Conservation (phyloP, 225 moss, liverwort and hornwort species). For the Bryoerythrophyllum caledonicum region DNA sequence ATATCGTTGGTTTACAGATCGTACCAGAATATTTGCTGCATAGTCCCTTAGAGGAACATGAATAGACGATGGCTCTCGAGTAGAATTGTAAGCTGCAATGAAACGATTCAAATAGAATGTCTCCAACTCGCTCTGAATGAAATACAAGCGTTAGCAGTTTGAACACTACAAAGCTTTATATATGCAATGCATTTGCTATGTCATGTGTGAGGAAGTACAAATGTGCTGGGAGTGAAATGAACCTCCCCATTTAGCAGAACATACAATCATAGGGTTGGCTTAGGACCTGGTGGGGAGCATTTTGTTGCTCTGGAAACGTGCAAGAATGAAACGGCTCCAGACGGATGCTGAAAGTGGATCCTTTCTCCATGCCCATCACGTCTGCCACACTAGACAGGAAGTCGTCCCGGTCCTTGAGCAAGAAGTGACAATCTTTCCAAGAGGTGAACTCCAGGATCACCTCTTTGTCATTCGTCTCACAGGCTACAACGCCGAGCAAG, state of each 20-base stretch:
- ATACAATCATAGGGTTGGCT: conserved; percentile 5
- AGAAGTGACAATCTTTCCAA: conserved; percentile 84
- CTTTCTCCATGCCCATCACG: conserved; percentile 83
- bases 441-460: conserved; percentile 83
- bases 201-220: background rate
- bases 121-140: conserved; percentile 50
- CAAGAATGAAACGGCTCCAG: conserved; percentile 72
- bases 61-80: conserved; percentile 40
- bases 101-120: conserved; percentile 57
- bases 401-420: conserved; percentile 79
- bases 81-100: conserved; percentile 48
- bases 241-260: background rate
- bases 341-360: conserved; percentile 82
- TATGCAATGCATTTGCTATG: conserved; percentile 9
- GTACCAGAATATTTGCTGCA: conserved; percentile 55
- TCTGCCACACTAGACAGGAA: conserved; percentile 88
- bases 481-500: conserved; percentile 77
- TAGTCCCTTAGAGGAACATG: conserved; percentile 51
- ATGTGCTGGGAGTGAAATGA: background rate
- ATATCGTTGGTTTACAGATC: conserved; percentile 4
- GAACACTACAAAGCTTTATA: background rate
- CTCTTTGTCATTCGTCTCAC: conserved; percentile 75
- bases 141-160: conserved; percentile 12
- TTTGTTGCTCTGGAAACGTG: conserved; percentile 85
- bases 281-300: conserved; percentile 73